These are phyloP conservation scores for Cucumis melo DNA, from an alignment of 306 rosid genomes.

Conservation along the genomic window DNA sequence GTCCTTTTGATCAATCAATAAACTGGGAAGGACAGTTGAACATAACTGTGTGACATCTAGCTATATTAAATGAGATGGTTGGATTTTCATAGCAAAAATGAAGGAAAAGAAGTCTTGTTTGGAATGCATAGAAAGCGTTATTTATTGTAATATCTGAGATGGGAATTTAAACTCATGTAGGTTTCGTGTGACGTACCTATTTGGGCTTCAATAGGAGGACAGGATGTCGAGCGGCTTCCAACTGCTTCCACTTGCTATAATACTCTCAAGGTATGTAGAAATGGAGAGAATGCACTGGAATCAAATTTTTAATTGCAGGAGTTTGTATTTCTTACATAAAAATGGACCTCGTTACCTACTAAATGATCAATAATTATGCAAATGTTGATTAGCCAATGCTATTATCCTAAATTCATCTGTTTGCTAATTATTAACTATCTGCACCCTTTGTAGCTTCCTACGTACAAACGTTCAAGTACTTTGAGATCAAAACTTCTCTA, in stretches of 20 bases:
- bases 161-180: slow-evolving; percentile 24
- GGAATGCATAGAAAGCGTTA: not conserved
- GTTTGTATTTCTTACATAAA: not conserved
- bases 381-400: not conserved
- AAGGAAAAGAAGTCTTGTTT: no score
- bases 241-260: slow-evolving; percentile 98
- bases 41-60: not conserved
- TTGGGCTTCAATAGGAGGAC: slow-evolving; percentile 89
- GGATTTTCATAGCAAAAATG: not conserved
- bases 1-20: not conserved
- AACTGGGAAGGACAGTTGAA: not conserved
- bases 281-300: not conserved
- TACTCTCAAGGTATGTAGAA: slow-evolving; percentile 68
- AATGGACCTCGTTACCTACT: not conserved
- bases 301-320: not conserved
- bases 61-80: not conserved
- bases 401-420: not conserved
- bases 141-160: not conserved
- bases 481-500: slow-evolving; percentile 76
- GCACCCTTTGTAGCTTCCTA: slow-evolving; percentile 59
- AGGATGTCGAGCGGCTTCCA: slow-evolving; percentile 96
- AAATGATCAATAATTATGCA: not conserved
- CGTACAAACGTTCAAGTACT: slow-evolving; percentile 81
- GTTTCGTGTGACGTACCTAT: slow-evolving; percentile 79
- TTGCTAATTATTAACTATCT: slow-evolving; percentile 11